These are phyloP conservation scores for Thielaviopsis populi DNA, from an alignment of 2,329 filamentous ascomycete species.

Conservation along the genomic window DNA sequence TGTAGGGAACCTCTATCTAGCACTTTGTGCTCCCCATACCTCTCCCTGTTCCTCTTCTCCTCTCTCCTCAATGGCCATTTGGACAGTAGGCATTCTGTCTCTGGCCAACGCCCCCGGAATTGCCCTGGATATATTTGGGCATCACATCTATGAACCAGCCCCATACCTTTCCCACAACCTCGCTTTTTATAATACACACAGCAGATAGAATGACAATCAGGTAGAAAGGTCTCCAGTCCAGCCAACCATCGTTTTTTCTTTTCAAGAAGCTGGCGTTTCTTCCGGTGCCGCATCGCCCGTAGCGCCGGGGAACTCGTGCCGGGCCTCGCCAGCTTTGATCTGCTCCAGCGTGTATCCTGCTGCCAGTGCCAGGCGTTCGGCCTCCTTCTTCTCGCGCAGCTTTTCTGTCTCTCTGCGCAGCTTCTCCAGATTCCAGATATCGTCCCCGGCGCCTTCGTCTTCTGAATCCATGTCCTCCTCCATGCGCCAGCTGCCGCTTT, in stretches of 20 bases:
- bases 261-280: background rate
- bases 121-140: conserved; percentile 6
- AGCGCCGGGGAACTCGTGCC: conserved; percentile 14
- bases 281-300: conserved; percentile 7
- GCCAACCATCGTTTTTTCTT: background rate
- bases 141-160: background rate
- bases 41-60: background rate
- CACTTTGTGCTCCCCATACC: background rate
- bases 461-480: conserved; percentile 51
- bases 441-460: conserved; percentile 38
- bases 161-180: background rate
- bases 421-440: conserved; percentile 64
- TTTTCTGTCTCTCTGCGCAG: conserved; percentile 74
- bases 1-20: background rate
- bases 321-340: conserved; percentile 15
- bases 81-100: conserved; percentile 8
- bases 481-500: conserved; percentile 82
- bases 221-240: background rate
- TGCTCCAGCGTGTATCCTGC: conserved; percentile 16
- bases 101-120: background rate
- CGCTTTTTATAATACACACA: background rate
- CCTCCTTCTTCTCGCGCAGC: conserved; percentile 58
- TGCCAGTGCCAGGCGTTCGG: conserved; percentile 34
- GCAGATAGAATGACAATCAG: background rate
- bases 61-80: background rate